Evolutionary conservation across 805 yeast genomes (phyloP), one percentile per base, ranked within the genome.

Genomic region (Saccharomyces mikatae): DNA sequence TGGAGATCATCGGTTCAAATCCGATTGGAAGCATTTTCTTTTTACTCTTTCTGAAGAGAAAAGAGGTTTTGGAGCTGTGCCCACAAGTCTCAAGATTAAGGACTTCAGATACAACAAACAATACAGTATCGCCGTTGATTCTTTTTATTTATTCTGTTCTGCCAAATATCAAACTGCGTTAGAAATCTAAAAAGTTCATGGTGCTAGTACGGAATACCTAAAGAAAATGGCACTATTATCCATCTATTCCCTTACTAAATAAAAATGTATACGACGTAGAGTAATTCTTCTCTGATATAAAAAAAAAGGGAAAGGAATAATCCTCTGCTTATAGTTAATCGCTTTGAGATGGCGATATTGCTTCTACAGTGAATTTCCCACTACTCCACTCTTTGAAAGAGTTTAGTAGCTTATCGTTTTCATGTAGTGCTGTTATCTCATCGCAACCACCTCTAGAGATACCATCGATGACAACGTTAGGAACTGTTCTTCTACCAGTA

Each of bases 401-500:
- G 1, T 73, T 72, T 29, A 80, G 73, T 54, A 92, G 75, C 50
- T 71, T 72, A 30, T 83, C 85, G 1, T 76, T 72, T 22, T 76
- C 74, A 63, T 88, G 90, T 54, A 89, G 72, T 32, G 72, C 76
- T 27, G 70, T 74, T 68, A 94, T 81, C 54, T 91, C 97, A 68
- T 89, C 97, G 46, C 82, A 81, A 2, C 99, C 99, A 44, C 99
- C 99, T 60, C 87, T 78, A 49, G 92, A 84, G 27, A 78, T 68
- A 8, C 87, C 86, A 54, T 83, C 86, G 52, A 92, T 80, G 52
- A 89, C 76, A 22, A 94, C 80, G 66, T 94, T 94, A 27, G 99
- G 99, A 13, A 94, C 99, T 0, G 98, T 92, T 29, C 72, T 72
- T 61, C 97, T 82, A 6, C 94, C 95, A 4, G 96, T 82, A 54